Conservation (phyloP, 2,329 filamentous ascomycete species). For the Aspergillus pseudonomiae region DNA sequence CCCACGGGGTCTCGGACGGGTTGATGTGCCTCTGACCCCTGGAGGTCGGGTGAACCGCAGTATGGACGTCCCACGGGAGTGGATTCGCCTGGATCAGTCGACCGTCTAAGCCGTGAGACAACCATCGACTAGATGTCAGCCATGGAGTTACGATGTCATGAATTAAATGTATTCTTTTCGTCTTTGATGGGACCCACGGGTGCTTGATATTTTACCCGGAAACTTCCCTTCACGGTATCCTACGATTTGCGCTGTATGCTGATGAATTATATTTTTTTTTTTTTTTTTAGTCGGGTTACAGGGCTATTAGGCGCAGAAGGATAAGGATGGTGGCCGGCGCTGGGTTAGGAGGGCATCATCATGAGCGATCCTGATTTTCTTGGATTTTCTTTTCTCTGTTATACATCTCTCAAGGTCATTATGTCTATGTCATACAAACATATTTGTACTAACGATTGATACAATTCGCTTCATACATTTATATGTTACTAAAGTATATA, state of each 20-base stretch:
- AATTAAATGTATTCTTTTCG: constrained; percentile 3
- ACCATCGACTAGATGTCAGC: background rate
- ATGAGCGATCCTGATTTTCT: background rate
- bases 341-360: background rate
- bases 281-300: background rate
- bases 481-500: background rate
- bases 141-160: constrained; percentile 13
- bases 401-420: background rate
- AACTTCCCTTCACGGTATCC: background rate
- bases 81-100: constrained; percentile 48
- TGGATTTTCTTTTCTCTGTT: background rate
- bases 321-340: background rate
- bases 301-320: background rate
- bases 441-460: background rate
- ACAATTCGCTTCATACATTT: background rate
- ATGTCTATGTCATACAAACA: background rate
- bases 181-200: background rate
- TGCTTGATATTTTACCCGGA: background rate
- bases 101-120: constrained; percentile 10
- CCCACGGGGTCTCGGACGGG: constrained; percentile 47
- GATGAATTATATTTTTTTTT: background rate
- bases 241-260: background rate
- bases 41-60: constrained; percentile 64
- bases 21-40: constrained; percentile 65
- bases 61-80: constrained; percentile 64